phyloP scores from a whole-genome alignment of 1,284 basidiomycete species.

The Cutaneotrichosporon spelunceum region DNA sequence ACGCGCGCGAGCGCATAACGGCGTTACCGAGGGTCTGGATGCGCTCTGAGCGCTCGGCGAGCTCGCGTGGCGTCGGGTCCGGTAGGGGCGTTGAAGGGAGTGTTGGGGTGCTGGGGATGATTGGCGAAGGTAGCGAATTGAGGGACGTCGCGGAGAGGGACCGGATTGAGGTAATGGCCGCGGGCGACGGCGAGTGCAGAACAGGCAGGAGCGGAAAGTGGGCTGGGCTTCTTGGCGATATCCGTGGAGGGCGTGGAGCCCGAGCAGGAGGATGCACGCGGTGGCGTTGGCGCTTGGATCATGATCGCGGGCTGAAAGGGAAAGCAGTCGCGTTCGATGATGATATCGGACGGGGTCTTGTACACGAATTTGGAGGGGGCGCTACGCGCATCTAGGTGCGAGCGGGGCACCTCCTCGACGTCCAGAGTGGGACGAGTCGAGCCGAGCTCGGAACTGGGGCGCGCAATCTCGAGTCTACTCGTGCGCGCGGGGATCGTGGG shows the following conservation, averaged over 20 bases:
- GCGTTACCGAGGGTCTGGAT: slow-evolving; percentile 1
- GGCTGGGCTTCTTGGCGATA: background rate
- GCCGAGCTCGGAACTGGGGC: background rate
- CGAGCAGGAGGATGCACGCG: background rate
- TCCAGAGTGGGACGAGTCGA: background rate
- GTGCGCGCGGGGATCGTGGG: background rate
- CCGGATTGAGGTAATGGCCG: background rate
- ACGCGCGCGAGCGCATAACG: background rate
- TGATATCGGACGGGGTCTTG: background rate
- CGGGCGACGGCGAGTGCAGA: background rate
- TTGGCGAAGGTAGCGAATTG: background rate
- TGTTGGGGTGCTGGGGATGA: background rate
- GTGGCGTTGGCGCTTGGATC: slow-evolving; percentile 2
- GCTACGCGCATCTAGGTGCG: background rate
- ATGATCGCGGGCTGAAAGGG: background rate
- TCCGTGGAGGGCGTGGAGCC: background rate
- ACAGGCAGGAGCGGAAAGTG: background rate
- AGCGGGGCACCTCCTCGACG: background rate
- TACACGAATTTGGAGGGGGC: background rate
- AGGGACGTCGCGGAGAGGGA: background rate
- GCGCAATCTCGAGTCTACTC: background rate
- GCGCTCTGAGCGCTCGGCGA: slow-evolving; percentile 5
- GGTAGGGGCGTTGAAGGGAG: background rate
- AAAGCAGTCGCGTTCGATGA: background rate
- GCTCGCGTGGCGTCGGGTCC: background rate